A percentile compares a stretch with the other conserved stretches of the same genome.
Evolutionary conservation across 495 filamentous ascomycete genomes (phyloP).

Genomic region (Chaetomidium leptoderma): DNA sequence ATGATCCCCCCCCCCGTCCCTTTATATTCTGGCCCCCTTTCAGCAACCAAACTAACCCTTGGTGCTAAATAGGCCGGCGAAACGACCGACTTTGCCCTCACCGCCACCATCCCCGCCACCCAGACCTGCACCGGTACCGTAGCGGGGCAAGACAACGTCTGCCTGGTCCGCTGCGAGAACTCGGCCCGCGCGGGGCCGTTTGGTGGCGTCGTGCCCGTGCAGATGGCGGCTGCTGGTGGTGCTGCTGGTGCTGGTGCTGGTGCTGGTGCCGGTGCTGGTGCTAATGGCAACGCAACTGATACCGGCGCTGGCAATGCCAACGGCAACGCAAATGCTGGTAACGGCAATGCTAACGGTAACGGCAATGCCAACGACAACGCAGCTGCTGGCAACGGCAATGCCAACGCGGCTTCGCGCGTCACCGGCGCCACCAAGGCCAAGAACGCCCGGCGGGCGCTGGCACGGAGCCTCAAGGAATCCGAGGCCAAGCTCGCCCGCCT

Average conservation of each 20-base stretch:
- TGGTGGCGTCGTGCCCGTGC: conserved; percentile 52
- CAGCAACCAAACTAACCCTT: not conserved
- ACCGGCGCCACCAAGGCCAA: not conserved
- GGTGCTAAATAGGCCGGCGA: conserved; percentile 23
- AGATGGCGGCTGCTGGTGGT: conserved; percentile 32
- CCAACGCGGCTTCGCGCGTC: no score
- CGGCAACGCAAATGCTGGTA: not conserved
- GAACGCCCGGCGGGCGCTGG: conserved; percentile 7
- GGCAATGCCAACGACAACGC: not conserved
- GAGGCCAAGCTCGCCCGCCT: not conserved
- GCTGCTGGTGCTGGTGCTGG: not conserved
- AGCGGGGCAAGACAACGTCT: conserved; percentile 49
- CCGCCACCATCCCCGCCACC: conserved; percentile 43
- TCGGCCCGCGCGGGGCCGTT: conserved; percentile 48
- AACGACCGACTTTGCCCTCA: conserved; percentile 42
- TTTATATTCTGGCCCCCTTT: not conserved
- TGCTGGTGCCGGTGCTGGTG: not conserved
- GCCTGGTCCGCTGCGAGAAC: conserved; percentile 53
- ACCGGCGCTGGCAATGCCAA: not conserved
- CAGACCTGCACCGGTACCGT: conserved; percentile 51
- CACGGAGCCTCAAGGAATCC: not conserved
- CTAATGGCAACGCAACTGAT: no score
- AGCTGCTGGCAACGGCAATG: no score
- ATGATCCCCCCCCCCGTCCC: not conserved
- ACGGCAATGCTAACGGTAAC: no score